These are phyloP conservation scores for carrot (Daucus carota) DNA, from an alignment of 129 eudicot genomes.

Conservation along the genomic window DNA sequence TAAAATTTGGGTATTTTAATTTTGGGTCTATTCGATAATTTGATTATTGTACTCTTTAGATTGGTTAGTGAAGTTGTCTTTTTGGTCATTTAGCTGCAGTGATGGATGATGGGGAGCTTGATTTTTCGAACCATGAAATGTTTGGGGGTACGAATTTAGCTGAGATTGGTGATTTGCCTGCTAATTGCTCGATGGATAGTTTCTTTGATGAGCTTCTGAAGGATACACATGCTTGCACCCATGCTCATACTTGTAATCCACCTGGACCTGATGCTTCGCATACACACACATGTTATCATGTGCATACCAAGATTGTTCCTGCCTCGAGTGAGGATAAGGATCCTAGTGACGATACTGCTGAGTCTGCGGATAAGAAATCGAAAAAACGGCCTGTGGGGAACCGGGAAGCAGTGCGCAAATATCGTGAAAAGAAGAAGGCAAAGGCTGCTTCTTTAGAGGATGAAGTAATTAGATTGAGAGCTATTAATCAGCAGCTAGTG, in stretches of 20 bases:
- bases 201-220: conserved; percentile 63
- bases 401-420: conserved; percentile 92
- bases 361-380: conserved; percentile 48
- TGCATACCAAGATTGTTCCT: conserved; percentile 80
- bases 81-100: conserved; percentile 3
- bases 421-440: conserved; percentile 96
- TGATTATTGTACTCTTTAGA: neutral
- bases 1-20: neutral
- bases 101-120: conserved; percentile 80
- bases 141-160: conserved; percentile 37
- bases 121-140: conserved; percentile 68
- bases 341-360: conserved; percentile 77
- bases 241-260: conserved; percentile 90
- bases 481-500: conserved; percentile 84
- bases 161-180: conserved; percentile 33
- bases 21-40: neutral
- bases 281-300: conserved; percentile 93
- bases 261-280: conserved; percentile 92
- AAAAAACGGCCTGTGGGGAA: conserved; percentile 74
- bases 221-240: conserved; percentile 82
- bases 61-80: neutral
- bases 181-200: conserved; percentile 45
- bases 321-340: conserved; percentile 50
- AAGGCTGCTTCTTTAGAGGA: conserved; percentile 84
- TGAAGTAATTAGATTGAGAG: conserved; percentile 69